phyloP scores from a whole-genome alignment of 2,329 filamentous ascomycete genomes.

The Cladosporium cucumerinum region DNA sequence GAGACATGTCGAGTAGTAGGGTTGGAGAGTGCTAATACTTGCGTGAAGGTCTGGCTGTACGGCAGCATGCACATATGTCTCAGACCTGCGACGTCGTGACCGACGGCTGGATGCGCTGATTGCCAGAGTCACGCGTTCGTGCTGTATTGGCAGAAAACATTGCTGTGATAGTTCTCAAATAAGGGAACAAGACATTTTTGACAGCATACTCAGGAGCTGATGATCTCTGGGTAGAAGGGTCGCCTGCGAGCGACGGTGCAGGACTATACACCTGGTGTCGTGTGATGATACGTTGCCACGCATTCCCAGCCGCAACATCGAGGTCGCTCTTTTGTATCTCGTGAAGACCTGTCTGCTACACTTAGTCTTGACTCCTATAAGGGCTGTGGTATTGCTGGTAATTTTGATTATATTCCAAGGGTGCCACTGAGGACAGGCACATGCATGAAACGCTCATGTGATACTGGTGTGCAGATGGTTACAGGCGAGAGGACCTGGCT shows the following conservation, averaged over 20 bases:
- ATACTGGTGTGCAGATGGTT: background rate
- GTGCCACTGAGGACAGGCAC: background rate
- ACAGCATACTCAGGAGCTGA: background rate
- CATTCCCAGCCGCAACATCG: background rate
- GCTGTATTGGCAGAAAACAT: background rate
- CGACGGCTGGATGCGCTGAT: background rate
- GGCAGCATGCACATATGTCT: slow-evolving; percentile 16
- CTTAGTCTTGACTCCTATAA: background rate
- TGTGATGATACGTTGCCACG: background rate
- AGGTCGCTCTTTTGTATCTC: background rate
- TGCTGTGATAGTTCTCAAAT: background rate
- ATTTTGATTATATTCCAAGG: background rate
- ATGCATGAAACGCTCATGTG: background rate
- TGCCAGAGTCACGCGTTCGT: background rate
- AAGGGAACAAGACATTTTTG: background rate
- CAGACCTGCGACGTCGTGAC: slow-evolving; percentile 12
- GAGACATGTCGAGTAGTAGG: slow-evolving; percentile 3
- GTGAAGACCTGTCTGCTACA: background rate
- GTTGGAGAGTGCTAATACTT: background rate
- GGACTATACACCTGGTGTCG: background rate
- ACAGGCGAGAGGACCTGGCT: background rate
- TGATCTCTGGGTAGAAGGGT: background rate
- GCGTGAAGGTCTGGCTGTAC: slow-evolving; percentile 3
- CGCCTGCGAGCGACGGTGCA: background rate
- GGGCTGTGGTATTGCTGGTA: background rate